Evolutionary conservation across 1,284 basidiomycete species (phyloP).

Genomic region (Austropuccinia psidii): DNA sequence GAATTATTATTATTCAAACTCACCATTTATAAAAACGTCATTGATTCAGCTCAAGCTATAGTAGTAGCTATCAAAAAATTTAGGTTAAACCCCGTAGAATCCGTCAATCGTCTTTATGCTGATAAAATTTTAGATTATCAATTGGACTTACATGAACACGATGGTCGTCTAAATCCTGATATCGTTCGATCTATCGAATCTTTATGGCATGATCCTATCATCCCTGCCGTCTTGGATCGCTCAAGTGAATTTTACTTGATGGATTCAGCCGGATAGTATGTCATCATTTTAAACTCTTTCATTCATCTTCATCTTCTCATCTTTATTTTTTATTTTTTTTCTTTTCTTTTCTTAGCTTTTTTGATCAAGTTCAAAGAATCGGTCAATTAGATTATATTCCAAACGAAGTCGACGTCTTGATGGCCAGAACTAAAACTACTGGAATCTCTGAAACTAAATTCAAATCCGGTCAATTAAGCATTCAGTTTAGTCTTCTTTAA

Average conservation of each 20-base stretch:
- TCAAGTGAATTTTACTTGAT: conserved; percentile 87
- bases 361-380: conserved; percentile 73
- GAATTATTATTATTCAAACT: conserved; percentile 73
- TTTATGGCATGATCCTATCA: conserved; percentile 85
- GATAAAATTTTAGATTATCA: conserved; percentile 52
- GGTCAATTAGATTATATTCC: conserved; percentile 72
- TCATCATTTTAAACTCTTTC: conserved; percentile 45
- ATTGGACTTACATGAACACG: conserved; percentile 49
- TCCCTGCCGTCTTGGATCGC: conserved; percentile 75
- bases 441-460: conserved; percentile 79
- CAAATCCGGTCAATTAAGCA: conserved; percentile 51
- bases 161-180: conserved; percentile 48
- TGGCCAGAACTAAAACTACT: conserved; percentile 81
- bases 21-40: conserved; percentile 60
- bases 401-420: conserved; percentile 77
- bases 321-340: not conserved
- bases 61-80: conserved; percentile 84
- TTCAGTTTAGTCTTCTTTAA: conserved; percentile 46
- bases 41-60: conserved; percentile 83
- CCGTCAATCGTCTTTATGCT: conserved; percentile 61
- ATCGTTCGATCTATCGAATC: conserved; percentile 66
- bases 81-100: conserved; percentile 69
- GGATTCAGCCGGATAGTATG: conserved; percentile 87
- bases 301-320: not conserved
- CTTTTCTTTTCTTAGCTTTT: conserved; percentile 60